Conservation (phyloP, 768 basidiomycete genomes). For the Calocera cornea region DNA sequence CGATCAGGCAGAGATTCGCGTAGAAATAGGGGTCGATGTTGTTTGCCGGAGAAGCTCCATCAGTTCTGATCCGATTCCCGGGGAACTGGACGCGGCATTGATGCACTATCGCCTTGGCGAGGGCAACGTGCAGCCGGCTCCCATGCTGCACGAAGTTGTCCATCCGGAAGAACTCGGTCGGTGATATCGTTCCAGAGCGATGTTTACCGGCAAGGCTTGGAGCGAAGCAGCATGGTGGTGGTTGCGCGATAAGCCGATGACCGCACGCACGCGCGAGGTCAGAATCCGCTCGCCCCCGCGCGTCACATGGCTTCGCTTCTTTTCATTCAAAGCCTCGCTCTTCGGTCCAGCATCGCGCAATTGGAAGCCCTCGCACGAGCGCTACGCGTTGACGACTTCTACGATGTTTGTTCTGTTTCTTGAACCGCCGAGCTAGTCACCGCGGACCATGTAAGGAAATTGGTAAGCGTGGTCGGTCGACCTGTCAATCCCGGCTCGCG, state of each 20-base stretch:
- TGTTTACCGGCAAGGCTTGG: neutral
- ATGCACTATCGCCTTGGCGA: neutral
- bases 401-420: neutral
- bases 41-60: neutral
- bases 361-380: neutral
- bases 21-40: neutral
- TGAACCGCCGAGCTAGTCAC: neutral
- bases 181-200: neutral
- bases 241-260: neutral
- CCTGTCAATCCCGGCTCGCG: neutral
- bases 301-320: constrained; percentile 1
- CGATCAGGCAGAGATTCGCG: neutral
- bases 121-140: neutral
- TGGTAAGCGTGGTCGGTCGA: neutral
- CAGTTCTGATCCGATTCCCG: neutral
- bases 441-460: neutral
- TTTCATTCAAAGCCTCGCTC: neutral
- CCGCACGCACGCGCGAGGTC: neutral
- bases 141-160: neutral
- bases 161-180: neutral
- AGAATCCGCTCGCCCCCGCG: neutral
- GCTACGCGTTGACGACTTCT: neutral
- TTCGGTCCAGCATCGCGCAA: neutral
- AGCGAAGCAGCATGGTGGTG: constrained; percentile 1
- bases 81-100: too few relatives aligned